phyloP scores from a whole-genome alignment of 257 asterid genomes.

The Solanum paucissectum region DNA sequence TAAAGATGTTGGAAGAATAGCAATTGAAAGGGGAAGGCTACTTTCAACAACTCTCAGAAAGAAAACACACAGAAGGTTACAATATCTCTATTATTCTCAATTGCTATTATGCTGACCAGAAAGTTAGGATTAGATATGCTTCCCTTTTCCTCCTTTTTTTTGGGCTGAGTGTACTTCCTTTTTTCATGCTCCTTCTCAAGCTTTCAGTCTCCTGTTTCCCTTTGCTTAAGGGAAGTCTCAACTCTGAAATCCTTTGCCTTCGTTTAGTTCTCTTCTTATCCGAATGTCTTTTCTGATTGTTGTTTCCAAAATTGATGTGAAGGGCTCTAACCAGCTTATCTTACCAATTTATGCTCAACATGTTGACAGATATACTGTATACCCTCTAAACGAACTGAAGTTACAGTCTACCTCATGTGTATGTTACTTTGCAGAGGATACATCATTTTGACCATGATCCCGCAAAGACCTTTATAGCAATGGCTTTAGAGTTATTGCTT shows the following conservation, averaged over 20 bases:
- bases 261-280: background rate
- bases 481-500: background rate
- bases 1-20: background rate
- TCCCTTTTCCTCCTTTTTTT: background rate
- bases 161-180: background rate
- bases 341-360: background rate
- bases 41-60: background rate
- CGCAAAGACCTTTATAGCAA: background rate
- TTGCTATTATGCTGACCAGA: too few relatives aligned
- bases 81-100: background rate
- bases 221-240: background rate
- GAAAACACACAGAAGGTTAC: background rate
- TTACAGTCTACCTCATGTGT: background rate
- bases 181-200: background rate
- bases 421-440: background rate
- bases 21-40: background rate
- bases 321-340: background rate
- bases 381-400: background rate
- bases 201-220: background rate
- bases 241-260: background rate
- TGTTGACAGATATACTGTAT: background rate
- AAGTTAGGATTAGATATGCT: background rate
- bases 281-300: background rate
- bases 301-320: background rate
- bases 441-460: too few relatives aligned